These are phyloP conservation scores for Nepenthes mirabilis DNA, from an alignment of 148 eudicot species.

Conservation along the genomic window DNA sequence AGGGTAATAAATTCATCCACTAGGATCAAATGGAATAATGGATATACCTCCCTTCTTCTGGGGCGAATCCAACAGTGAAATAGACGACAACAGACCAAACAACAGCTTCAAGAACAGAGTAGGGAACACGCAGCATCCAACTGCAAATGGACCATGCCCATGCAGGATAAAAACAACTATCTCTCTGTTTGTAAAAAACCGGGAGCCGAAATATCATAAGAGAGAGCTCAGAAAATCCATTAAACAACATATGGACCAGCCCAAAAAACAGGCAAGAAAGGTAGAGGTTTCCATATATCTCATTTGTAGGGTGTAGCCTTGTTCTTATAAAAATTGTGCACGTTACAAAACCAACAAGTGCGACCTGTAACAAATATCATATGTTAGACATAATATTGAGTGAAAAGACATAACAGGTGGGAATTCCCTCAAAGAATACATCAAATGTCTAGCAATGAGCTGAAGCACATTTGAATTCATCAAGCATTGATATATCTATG, in stretches of 20 bases:
- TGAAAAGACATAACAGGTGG: background rate
- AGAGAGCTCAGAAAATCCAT: constrained; percentile 82
- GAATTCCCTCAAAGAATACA: too few species aligned
- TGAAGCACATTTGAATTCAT: too few species aligned
- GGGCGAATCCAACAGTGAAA: constrained; percentile 59
- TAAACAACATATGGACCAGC: constrained; percentile 68
- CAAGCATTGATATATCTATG: too few species aligned
- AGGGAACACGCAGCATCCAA: constrained; percentile 65
- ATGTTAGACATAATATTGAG: background rate
- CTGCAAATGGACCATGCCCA: constrained; percentile 78
- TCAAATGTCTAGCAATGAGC: too few species aligned
- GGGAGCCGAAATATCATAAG: constrained; percentile 73
- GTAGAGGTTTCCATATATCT: constrained; percentile 48
- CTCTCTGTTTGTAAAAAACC: constrained; percentile 85
- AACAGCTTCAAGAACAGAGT: constrained; percentile 58
- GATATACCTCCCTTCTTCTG: constrained; percentile 54
- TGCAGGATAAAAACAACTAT: constrained; percentile 66
- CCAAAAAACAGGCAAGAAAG: constrained; percentile 59
- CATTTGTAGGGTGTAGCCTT: constrained; percentile 46
- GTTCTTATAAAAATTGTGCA: constrained; percentile 54
- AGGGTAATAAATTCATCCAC: background rate
- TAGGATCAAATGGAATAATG: background rate
- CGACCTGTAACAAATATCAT: constrained; percentile 33
- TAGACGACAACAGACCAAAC: constrained; percentile 68
- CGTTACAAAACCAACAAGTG: constrained; percentile 51